Conservation (phyloP, 2,329 filamentous ascomycete species). For the Neofusicoccum cordaticola region DNA sequence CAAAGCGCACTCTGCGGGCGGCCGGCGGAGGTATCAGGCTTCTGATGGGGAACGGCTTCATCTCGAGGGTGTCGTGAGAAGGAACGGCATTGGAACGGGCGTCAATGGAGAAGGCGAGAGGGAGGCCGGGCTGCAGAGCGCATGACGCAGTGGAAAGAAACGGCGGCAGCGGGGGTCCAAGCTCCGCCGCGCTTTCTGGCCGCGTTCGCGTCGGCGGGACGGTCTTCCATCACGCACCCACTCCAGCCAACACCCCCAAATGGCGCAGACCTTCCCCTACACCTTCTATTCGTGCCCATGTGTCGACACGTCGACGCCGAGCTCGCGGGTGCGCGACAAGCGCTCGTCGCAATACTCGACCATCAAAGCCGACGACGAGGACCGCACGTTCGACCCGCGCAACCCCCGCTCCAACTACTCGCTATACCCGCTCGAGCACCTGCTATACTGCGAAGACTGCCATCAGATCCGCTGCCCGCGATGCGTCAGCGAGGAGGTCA, state of each 20-base stretch:
- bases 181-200: constrained; percentile 3
- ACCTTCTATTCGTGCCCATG: constrained; percentile 65
- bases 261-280: constrained; percentile 61
- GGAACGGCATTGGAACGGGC: constrained; percentile 1
- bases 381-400: constrained; percentile 80
- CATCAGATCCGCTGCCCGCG: constrained; percentile 91
- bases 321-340: constrained; percentile 33
- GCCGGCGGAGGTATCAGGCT: constrained; percentile 34
- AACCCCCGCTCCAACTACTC: constrained; percentile 84
- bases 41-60: constrained; percentile 34
- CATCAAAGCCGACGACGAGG: constrained; percentile 59
- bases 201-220: constrained; percentile 1
- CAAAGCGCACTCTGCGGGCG: constrained; percentile 24
- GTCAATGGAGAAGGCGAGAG: constrained; percentile 1
- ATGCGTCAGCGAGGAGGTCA: constrained; percentile 89
- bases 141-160: constrained; percentile 14
- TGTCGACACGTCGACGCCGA: constrained; percentile 39
- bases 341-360: constrained; percentile 33
- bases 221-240: not conserved
- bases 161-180: constrained; percentile 8
- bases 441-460: constrained; percentile 96
- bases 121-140: not conserved
- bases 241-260: constrained; percentile 25
- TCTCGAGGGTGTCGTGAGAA: constrained; percentile 19
- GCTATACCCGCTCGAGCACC: constrained; percentile 86